Evolutionary conservation across 2,329 filamentous ascomycete genomes (phyloP), one percentile per base, ranked within the genome.

Genomic region (Pyrenophora graminea): DNA sequence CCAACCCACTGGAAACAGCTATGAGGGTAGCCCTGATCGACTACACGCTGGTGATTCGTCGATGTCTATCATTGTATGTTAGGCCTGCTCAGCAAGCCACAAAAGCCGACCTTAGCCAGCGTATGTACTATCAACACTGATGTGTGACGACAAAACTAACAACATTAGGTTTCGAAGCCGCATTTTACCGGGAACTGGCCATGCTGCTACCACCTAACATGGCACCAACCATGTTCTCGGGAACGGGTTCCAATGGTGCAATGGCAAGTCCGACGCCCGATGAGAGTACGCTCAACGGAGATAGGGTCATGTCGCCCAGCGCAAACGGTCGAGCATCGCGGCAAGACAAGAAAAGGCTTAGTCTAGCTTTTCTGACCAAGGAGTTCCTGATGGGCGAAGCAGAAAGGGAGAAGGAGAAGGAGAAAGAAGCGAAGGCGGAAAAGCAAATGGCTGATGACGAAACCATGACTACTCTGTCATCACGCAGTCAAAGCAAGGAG

Each of bases 1-100:
- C 77, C 21, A 79, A 81, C 58, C 77, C 78, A 2, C 81, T 91
- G 63, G 87, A 95, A 59, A 90, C 84, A 41, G 90, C 91, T 1
- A 85, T 97, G 59, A 88, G 88, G 66, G 89, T 92, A 70, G 89
- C 91, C 0, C 80, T 97, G 25, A 82, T 96, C 36, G 94, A 97
- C 66, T 92, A 97, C 72, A 90, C 91, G 2, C 82, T 96, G 53
- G 87, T 90, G 72, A 85, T 97, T 63, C 91, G 93, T 76, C 86
- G 90, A 58, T 93, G 90, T 64, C 74, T 97, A 56, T 80, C 80
- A 3, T 80, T 86, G 62, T 90, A 90, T 71, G 81, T 82, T 51
- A 85, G 82, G 71, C 85, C 80, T 76, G 82, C 74, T 33, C 85
- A 82, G 72, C 84, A 79, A 71, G 80, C 76, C 73, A 85, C 83